phyloP scores from a whole-genome alignment of 306 rosid species.

The Parietaria judaica region DNA sequence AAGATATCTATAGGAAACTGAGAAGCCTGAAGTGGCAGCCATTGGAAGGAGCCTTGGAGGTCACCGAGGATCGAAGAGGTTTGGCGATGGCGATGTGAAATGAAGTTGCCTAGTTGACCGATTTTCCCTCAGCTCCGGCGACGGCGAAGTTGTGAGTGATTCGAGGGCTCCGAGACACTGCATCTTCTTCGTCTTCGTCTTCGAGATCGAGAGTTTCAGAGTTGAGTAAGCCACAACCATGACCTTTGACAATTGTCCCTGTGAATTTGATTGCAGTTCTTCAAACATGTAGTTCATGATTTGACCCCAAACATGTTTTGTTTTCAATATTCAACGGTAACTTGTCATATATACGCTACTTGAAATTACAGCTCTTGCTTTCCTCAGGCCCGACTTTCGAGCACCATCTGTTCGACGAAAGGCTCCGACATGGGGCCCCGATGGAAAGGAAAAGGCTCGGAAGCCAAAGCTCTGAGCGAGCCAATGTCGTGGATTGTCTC shows the following conservation, averaged over 20 bases:
- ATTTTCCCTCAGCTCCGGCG: conserved; percentile 13
- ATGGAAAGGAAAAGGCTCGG: conserved; percentile 77
- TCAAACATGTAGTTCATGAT: too few relatives aligned
- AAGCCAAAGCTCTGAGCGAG: conserved; percentile 51
- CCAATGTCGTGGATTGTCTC: conserved; percentile 60
- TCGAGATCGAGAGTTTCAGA: background rate
- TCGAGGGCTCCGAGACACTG: conserved; percentile 30
- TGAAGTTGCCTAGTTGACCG: conserved; percentile 11
- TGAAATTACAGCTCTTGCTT: too few relatives aligned
- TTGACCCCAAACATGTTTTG: too few relatives aligned
- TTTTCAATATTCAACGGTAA: too few relatives aligned
- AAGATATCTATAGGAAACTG: background rate
- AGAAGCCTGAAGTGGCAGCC: conserved; percentile 15
- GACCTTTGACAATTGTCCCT: too few relatives aligned
- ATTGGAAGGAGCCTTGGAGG: conserved; percentile 13
- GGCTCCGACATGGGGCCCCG: conserved; percentile 42
- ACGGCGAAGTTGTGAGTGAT: conserved; percentile 11
- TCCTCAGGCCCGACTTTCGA: too few relatives aligned
- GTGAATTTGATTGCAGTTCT: too few relatives aligned
- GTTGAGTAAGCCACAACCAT: background rate
- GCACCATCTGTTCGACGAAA: too few relatives aligned
- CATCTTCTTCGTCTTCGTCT: conserved; percentile 20
- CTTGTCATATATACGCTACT: too few relatives aligned
- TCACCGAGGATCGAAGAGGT: conserved; percentile 19
- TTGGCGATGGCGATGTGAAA: conserved; percentile 14